A percentile compares a stretch with the other conserved stretches of the same genome.
These are phyloP conservation scores for Erysimum pusillum DNA, from an alignment of 441 rosid genomes.

Conservation along the genomic window DNA sequence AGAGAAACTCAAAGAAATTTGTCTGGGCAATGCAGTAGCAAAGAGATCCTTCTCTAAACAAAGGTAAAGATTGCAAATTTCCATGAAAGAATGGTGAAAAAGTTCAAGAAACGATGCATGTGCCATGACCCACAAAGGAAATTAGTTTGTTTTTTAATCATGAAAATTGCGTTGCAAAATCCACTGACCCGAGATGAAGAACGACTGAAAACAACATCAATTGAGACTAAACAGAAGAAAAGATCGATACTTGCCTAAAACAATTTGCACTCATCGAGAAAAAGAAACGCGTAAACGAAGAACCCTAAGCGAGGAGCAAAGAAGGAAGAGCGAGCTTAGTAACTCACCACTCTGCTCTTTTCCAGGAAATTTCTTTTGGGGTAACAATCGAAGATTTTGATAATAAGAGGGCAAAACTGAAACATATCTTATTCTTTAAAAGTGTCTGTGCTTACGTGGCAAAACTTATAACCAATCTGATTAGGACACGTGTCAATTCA, in stretches of 20 bases:
- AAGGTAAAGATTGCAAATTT: neutral
- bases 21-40: neutral
- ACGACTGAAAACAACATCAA: neutral
- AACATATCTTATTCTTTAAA: neutral
- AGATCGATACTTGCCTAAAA: slow-evolving; percentile 1
- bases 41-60: neutral
- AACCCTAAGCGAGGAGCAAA: neutral
- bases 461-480: neutral
- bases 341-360: neutral
- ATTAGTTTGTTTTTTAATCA: no score
- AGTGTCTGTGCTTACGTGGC: neutral
- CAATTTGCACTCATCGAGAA: neutral
- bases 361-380: no score
- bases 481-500: neutral
- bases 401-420: neutral
- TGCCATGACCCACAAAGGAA: neutral
- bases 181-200: neutral
- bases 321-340: neutral
- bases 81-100: neutral
- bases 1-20: no score
- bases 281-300: neutral
- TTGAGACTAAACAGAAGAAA: neutral
- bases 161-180: neutral
- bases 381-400: neutral
- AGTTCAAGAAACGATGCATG: neutral